Conservation (phyloP, 441 rosid genomes). For the Populus trichocarpa region DNA sequence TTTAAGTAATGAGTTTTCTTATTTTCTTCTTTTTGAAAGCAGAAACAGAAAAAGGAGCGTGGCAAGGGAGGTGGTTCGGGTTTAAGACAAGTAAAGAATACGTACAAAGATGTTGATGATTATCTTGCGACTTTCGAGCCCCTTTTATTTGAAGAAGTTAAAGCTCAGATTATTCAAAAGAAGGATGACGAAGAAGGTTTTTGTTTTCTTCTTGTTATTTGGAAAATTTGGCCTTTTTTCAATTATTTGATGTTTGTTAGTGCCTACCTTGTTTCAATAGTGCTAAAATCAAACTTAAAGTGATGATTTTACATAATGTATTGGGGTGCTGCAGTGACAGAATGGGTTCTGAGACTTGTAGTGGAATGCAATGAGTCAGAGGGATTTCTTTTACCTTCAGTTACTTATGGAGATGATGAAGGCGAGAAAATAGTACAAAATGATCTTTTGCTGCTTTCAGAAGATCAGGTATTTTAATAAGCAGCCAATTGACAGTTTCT, state of each 20-base stretch:
- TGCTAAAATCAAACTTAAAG: background rate
- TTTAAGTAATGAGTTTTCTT: background rate
- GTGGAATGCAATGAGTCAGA: conserved; percentile 66
- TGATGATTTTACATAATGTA: background rate
- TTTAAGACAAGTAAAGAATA: conserved; percentile 55
- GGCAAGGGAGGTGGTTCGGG: conserved; percentile 23
- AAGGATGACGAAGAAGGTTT: conserved; percentile 75
- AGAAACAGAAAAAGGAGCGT: conserved; percentile 27
- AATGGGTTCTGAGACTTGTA: conserved; percentile 62
- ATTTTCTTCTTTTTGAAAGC: conserved; percentile 6
- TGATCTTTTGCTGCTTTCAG: conserved; percentile 80
- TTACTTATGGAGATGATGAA: conserved; percentile 56
- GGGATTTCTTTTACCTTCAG: conserved; percentile 57
- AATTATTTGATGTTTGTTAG: background rate
- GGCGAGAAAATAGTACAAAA: conserved; percentile 55
- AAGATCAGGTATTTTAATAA: conserved; percentile 54
- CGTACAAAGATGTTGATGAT: conserved; percentile 68
- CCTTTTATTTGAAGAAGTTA: conserved; percentile 85
- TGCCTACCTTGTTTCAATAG: background rate
- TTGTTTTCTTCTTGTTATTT: background rate
- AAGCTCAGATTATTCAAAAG: conserved; percentile 79
- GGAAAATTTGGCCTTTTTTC: background rate
- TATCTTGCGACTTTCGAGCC: conserved; percentile 83
- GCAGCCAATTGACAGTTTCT: background rate
- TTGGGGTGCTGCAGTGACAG: conserved; percentile 41